phyloP scores from a whole-genome alignment of 768 basidiomycete genomes.

The Royoungia palumana region DNA sequence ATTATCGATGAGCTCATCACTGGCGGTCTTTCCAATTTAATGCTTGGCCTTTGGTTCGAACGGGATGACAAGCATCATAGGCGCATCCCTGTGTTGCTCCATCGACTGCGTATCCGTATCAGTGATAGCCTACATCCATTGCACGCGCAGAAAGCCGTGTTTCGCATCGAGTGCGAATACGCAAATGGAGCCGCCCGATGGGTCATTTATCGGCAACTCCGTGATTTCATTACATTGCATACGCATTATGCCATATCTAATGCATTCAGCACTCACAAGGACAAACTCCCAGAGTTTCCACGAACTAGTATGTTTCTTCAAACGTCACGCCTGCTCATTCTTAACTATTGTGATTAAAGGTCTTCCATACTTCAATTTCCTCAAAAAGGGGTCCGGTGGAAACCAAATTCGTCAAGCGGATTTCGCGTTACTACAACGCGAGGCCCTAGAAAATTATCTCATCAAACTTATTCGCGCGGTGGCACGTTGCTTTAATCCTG shows the following conservation, averaged over 20 bases:
- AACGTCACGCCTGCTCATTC: background rate
- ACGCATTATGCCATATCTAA: constrained; percentile 87
- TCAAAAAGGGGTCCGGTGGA: constrained; percentile 57
- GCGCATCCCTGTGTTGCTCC: constrained; percentile 75
- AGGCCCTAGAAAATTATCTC: constrained; percentile 83
- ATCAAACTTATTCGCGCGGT: constrained; percentile 85
- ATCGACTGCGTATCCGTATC: constrained; percentile 78
- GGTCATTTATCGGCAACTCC: constrained; percentile 92
- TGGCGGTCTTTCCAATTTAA: constrained; percentile 73
- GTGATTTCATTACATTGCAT: constrained; percentile 89
- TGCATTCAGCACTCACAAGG: constrained; percentile 66
- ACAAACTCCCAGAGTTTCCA: constrained; percentile 89
- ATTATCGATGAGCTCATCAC: constrained; percentile 81
- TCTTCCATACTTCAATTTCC: constrained; percentile 87
- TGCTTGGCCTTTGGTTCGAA: constrained; percentile 82
- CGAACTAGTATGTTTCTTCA: constrained; percentile 53
- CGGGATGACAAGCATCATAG: constrained; percentile 81
- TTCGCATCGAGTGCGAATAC: constrained; percentile 94
- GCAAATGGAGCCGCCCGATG: constrained; percentile 89
- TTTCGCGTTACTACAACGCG: constrained; percentile 79
- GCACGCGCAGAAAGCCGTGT: constrained; percentile 72
- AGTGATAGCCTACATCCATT: constrained; percentile 84
- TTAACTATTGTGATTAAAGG: constrained; percentile 38
- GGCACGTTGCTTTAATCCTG: constrained; percentile 43
- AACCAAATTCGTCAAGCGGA: constrained; percentile 61